Conservation (phyloP, 345 rosid species). For the rapeseed (Brassica napus) region DNA sequence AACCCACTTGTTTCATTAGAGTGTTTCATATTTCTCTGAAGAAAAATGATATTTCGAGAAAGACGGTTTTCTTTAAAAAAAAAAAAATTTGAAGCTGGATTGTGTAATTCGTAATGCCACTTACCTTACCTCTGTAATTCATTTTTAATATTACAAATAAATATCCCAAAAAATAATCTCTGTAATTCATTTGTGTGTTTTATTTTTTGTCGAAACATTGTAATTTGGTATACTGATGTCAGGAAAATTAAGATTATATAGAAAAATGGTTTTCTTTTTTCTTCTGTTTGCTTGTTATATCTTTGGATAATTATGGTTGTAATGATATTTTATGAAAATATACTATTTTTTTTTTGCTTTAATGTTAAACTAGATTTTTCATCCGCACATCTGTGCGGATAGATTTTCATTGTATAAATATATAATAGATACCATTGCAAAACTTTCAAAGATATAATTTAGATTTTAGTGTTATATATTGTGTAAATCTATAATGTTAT, state of each 20-base stretch:
- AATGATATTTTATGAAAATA: too few species aligned
- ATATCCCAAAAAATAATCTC: neutral
- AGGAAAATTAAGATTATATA: neutral
- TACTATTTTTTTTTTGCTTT: too few species aligned
- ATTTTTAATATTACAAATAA: neutral
- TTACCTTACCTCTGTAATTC: slow-evolving; percentile 21
- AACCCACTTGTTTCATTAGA: slow-evolving; percentile 85
- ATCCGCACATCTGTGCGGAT: too few species aligned
- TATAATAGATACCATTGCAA: too few species aligned
- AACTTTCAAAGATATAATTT: too few species aligned
- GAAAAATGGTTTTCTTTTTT: neutral
- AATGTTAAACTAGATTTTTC: too few species aligned
- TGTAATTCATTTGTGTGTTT: slow-evolving; percentile 5
- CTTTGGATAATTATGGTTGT: neutral
- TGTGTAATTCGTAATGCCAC: slow-evolving; percentile 3
- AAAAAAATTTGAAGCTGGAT: neutral
- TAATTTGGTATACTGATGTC: slow-evolving; percentile 9
- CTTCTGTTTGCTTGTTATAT: neutral
- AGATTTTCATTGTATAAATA: too few species aligned
- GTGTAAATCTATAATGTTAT: too few species aligned
- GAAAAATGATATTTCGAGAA: neutral
- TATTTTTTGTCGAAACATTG: slow-evolving; percentile 2
- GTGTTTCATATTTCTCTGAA: slow-evolving; percentile 82
- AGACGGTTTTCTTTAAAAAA: neutral
- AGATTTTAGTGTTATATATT: too few species aligned